Base-by-base conservation (phyloP, 2,329 filamentous ascomycete genomes). In the Fusarium gaditjirri region DNA sequence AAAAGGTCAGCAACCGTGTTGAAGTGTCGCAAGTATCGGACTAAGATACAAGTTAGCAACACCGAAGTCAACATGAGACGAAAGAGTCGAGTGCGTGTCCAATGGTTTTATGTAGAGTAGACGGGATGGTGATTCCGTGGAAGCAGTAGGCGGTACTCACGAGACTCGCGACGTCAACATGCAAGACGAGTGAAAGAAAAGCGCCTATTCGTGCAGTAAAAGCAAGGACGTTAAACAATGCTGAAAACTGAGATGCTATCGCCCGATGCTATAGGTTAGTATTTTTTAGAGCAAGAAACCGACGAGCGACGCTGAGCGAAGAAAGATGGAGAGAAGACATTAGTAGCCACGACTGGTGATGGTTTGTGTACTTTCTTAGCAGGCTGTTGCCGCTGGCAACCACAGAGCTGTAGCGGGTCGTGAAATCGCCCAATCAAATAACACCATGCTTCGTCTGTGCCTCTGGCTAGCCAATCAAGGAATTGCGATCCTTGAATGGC, bases 291-390 rank as follows among this genome's bases (percentile, higher is more conserved):
- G 56, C 58, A 62, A 55, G 44, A 66, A 72, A 61, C 61, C 58
- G 60, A 39, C 47, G 59, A 55, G 61, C 63, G 71, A 74, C 56
- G 61, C 72, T 66, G 65, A 49, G 58, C 59, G 67, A 64, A 61
- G 67, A 65, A 66, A 62, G 57, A 58, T 56, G 56, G 54, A 61
- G 68, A 56, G 57, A 65, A 39, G 60, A 59, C 63, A 50, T 61
- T 59, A 61, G 72, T 66, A 65, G 54, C 64, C 46, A 55, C 74
- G 65, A 66, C 71, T 54, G 67, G 58, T 76, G 73, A 56, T 76
- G 73, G 73, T 80, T 81, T 81, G 80, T 81, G 79, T 81, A 81
- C 78, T 79, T 81, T 78, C 66, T 63, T 27, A 29, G 60, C 33
- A 56, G 54, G 57, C 55, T 70, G 80, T 81, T 81, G 80, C 79